Evolutionary conservation across 768 basidiomycete species (phyloP).

Genomic region (button mushroom (Agaricus bisporus)): DNA sequence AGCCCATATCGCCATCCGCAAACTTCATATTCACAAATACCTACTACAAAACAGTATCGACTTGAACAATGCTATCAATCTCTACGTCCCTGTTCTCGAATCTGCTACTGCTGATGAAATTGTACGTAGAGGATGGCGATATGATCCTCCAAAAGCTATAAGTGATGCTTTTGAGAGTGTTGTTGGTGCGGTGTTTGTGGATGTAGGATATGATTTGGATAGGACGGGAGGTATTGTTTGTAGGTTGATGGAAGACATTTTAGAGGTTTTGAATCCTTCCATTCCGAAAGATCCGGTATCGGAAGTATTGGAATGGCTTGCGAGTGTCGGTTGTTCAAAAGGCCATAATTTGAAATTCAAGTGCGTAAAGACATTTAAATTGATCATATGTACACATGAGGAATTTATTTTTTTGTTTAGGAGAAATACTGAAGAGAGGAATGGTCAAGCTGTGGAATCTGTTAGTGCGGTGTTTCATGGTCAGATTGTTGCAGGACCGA

Average conservation of each 20-base stretch:
- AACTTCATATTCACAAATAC: conserved; percentile 61
- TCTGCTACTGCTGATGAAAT: conserved; percentile 52
- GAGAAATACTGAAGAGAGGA: conserved; percentile 14
- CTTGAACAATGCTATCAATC: conserved; percentile 56
- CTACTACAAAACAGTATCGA: conserved; percentile 66
- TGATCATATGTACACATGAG: not conserved
- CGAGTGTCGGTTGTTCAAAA: conserved; percentile 42
- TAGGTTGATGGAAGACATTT: conserved; percentile 58
- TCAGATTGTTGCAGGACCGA: conserved; percentile 48
- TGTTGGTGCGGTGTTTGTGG: conserved; percentile 78
- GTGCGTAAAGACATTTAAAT: conserved; percentile 2
- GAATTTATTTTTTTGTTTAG: conserved; percentile 14
- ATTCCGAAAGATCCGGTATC: conserved; percentile 69
- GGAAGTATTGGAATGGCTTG: conserved; percentile 63
- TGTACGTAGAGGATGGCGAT: conserved; percentile 68
- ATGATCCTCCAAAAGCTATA: conserved; percentile 80
- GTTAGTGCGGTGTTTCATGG: conserved; percentile 58
- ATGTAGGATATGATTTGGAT: conserved; percentile 71
- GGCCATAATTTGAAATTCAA: conserved; percentile 20
- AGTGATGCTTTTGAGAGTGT: conserved; percentile 85
- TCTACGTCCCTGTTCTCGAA: conserved; percentile 55
- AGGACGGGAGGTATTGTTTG: conserved; percentile 56
- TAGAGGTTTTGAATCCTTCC: conserved; percentile 52
- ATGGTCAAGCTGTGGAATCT: conserved; percentile 28
- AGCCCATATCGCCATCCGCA: conserved; percentile 60